phyloP scores from a whole-genome alignment of 176 grass and related monocot genomes.

The Triticum timopheevii region DNA sequence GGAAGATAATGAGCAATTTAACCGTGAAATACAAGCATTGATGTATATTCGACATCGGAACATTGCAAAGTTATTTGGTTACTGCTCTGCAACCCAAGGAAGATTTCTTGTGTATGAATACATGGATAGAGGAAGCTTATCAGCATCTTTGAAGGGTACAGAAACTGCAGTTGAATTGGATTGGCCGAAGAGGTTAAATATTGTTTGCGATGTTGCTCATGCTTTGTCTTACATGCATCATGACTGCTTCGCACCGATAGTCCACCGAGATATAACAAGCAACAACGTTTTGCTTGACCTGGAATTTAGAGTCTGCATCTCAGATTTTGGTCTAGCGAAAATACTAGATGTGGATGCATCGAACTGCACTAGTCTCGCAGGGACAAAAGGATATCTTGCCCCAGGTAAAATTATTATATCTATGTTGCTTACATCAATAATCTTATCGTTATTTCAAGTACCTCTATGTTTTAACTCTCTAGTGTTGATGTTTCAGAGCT shows the following conservation, averaged over 20 bases:
- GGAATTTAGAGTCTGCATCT: background rate
- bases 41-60: background rate
- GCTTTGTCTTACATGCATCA: conserved; percentile 1
- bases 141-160: background rate
- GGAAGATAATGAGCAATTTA: background rate
- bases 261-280: background rate
- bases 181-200: background rate
- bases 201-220: background rate
- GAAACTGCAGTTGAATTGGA: background rate
- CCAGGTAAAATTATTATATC: background rate
- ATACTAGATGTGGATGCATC: background rate
- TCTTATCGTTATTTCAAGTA: background rate
- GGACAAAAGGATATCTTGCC: background rate
- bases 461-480: no score
- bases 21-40: background rate
- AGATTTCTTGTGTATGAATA: conserved; percentile 12
- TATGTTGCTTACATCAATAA: background rate
- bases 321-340: background rate
- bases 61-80: background rate
- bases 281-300: background rate
- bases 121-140: conserved; percentile 21
- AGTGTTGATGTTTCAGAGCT: background rate
- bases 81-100: background rate
- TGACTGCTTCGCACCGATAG: background rate
- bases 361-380: background rate